Base-by-base conservation (phyloP, 345 rosid species). In the Acer saccharum region DNA sequence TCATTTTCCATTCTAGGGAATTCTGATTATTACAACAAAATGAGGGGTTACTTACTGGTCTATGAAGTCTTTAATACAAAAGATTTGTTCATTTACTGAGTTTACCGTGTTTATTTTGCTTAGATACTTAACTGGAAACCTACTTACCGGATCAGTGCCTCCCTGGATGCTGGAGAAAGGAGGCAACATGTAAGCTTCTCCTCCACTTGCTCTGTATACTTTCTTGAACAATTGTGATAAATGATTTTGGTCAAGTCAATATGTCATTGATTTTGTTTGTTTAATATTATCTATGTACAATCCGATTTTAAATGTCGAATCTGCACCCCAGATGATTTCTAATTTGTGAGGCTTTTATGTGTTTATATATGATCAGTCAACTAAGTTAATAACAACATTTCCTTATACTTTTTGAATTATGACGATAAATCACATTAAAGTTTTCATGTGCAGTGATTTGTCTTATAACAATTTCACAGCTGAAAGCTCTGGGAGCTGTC, bases 111-210 rank as follows among this genome's bases (percentile, higher is more conserved):
- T 14, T 14, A 32, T 14, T 78, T 52, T 39, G 55, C 63, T 48
- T 23, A 81, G 88, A 65, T 85, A 80, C 68, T 68, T 85, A 3
- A 87, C 88, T 43, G 75, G 83, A 72, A 87, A 87, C 67, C 65
- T 71, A 76, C 79, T 87, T 11, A 81, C 27, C 12, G 88, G 90
- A 71, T 2, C 7, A 0, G 65, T 85, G 13, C 90, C 84, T 64
- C 1, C 0, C 18, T 83, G 86, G 87, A 54, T 85, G 12, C 57
- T 77, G 52, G 7, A 12, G 2, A 9, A 17, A 39, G 77, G 61
- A 68, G 0, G 76, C 0, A 35, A 1, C 1, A 13, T 64, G 84
- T 84, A 69, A 77, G 69, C 5, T 68, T 60, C 32, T 71, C 68
- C 23, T 60, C 48, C 64, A 67, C n/a, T 21, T 57, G 57, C 50